phyloP scores from a whole-genome alignment of 2,329 filamentous ascomycete genomes.

The Penicillium sp. region DNA sequence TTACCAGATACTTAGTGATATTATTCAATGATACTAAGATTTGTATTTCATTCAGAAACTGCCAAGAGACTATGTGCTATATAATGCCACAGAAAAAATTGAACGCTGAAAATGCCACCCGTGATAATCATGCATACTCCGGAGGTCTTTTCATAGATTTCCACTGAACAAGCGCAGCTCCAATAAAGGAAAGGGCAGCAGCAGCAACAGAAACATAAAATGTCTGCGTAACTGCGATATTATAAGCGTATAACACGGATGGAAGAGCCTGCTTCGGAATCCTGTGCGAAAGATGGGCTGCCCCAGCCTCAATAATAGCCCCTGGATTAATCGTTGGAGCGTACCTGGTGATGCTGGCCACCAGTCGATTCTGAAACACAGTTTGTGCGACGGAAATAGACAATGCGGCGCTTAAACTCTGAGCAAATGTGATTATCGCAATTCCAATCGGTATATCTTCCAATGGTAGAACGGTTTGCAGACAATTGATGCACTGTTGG shows the following conservation, averaged over 20 bases:
- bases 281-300: conserved; percentile 34
- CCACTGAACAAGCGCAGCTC: conserved; percentile 40
- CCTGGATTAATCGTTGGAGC: conserved; percentile 29
- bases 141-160: conserved; percentile 33
- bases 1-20: not conserved
- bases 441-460: conserved; percentile 39
- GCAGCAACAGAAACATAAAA: conserved; percentile 42
- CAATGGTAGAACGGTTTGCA: conserved; percentile 35
- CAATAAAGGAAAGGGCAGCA: conserved; percentile 32
- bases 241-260: conserved; percentile 39
- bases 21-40: too few species aligned
- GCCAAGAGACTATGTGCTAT: not conserved
- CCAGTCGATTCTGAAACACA: conserved; percentile 38
- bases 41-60: not conserved
- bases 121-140: conserved; percentile 3
- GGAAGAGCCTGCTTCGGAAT: conserved; percentile 29
- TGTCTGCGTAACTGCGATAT: conserved; percentile 37
- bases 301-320: conserved; percentile 35
- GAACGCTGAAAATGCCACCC: not conserved
- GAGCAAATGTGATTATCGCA: conserved; percentile 38
- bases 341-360: conserved; percentile 22
- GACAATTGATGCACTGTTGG: conserved; percentile 37
- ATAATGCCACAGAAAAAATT: not conserved
- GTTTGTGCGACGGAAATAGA: conserved; percentile 42
- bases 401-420: conserved; percentile 40